Percentiles rank a stretch among this genome's conserved stretches.
Conservation (phyloP, 169 alveolate genomes). For the Perkinsus olseni region DNA sequence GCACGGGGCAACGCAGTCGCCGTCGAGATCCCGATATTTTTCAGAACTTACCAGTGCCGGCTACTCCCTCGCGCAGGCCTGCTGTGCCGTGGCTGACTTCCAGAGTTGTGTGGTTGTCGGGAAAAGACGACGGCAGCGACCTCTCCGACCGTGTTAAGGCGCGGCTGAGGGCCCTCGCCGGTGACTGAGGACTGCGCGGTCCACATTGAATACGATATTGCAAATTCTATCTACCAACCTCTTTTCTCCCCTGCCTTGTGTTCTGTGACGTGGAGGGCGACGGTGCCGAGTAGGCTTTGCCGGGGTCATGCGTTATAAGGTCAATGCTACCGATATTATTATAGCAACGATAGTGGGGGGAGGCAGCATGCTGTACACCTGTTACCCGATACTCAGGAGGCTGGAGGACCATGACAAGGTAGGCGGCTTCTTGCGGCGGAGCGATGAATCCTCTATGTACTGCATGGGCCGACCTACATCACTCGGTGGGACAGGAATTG, state of each 20-base stretch:
- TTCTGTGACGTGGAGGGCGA: no score
- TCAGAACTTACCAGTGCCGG: neutral
- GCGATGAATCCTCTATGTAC: no score
- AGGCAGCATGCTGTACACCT: neutral
- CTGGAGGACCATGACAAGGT: neutral
- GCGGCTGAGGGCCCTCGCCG: neutral
- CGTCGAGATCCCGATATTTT: neutral
- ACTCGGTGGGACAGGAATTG: no score
- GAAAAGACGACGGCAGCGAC: neutral
- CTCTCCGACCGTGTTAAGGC: neutral
- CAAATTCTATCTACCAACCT: no score
- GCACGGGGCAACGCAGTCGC: neutral
- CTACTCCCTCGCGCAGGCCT: neutral
- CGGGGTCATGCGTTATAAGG: neutral
- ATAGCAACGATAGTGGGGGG: neutral
- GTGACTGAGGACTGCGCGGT: neutral
- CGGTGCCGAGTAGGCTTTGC: no score
- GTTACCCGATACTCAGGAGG: neutral
- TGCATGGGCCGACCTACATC: no score
- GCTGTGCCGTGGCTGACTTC: neutral
- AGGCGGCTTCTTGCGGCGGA: neutral
- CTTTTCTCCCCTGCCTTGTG: no score
- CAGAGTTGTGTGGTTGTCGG: neutral
- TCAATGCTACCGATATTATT: neutral
- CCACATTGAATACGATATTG: no score